phyloP scores from a whole-genome alignment of 2,329 filamentous ascomycete species.

The Monosporascus cannonballus region DNA sequence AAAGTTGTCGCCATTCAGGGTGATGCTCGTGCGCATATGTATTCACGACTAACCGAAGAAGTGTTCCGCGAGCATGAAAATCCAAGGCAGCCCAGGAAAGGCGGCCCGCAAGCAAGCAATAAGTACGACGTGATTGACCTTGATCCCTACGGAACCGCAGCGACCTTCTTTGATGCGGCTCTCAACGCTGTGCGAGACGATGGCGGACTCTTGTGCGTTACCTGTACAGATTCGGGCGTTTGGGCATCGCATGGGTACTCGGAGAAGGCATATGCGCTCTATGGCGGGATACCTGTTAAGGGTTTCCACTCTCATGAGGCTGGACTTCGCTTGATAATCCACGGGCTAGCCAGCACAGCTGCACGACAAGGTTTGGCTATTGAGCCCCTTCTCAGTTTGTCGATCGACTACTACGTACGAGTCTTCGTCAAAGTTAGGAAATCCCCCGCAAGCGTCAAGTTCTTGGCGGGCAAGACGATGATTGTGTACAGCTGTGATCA shows the following conservation, averaged over 20 bases:
- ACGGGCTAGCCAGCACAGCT: constrained; percentile 73
- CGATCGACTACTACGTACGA: constrained; percentile 91
- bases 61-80: constrained; percentile 34
- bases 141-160: constrained; percentile 91
- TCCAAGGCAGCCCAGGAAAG: constrained; percentile 32
- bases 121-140: constrained; percentile 93
- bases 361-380: constrained; percentile 82
- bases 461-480: constrained; percentile 87
- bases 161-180: constrained; percentile 85
- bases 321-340: constrained; percentile 78
- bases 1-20: constrained; percentile 69
- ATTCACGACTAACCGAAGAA: constrained; percentile 56
- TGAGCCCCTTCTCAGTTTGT: constrained; percentile 85
- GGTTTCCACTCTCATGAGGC: constrained; percentile 83
- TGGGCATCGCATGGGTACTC: constrained; percentile 92
- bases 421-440: constrained; percentile 79
- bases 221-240: constrained; percentile 92
- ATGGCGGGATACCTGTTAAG: constrained; percentile 83
- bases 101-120: constrained; percentile 36
- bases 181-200: constrained; percentile 78
- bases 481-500: constrained; percentile 83
- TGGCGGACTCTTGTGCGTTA: constrained; percentile 87
- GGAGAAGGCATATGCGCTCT: constrained; percentile 91
- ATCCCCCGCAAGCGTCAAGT: constrained; percentile 82
- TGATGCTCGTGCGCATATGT: constrained; percentile 91